Conservation (phyloP, 2,329 filamentous ascomycete species). For the Aspergillus ustus region DNA sequence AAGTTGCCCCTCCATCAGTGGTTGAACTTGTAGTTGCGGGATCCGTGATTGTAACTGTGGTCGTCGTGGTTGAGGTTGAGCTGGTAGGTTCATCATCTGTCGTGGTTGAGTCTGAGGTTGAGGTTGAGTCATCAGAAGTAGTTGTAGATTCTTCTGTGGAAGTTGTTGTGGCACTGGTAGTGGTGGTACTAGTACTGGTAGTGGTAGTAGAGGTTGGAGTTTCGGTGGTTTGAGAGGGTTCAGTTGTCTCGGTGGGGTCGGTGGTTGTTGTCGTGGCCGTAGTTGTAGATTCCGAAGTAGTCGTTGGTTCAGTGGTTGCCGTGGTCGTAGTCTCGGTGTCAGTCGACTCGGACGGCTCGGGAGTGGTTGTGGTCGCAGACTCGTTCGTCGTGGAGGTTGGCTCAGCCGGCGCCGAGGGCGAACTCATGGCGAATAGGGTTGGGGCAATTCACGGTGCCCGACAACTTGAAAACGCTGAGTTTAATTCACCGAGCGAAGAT, state of each 20-base stretch:
- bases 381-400: neutral
- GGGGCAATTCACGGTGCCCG: neutral
- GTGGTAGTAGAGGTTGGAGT: constrained; percentile 14
- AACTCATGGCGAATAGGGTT: neutral
- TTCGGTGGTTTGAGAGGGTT: neutral
- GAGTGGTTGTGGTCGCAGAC: neutral
- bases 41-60: constrained; percentile 24
- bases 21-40: constrained; percentile 18
- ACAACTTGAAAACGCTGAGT: neutral
- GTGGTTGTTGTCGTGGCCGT: constrained; percentile 4
- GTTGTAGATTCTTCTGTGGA: constrained; percentile 6
- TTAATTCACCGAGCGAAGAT: neutral
- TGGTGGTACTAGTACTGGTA: constrained; percentile 18
- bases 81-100: constrained; percentile 17
- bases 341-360: neutral
- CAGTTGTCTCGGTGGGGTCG: neutral
- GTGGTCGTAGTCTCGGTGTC: constrained; percentile 26
- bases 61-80: constrained; percentile 18
- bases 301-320: constrained; percentile 17
- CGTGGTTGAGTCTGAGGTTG: constrained; percentile 18
- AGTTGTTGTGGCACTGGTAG: constrained; percentile 25
- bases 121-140: constrained; percentile 12
- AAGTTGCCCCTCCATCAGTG: constrained; percentile 27
- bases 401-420: neutral
- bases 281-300: constrained; percentile 19